Evolutionary conservation across 1,139 yeast species (phyloP), one percentile per base, ranked within the genome.

Genomic region (Geotrichum aggregatum): DNA sequence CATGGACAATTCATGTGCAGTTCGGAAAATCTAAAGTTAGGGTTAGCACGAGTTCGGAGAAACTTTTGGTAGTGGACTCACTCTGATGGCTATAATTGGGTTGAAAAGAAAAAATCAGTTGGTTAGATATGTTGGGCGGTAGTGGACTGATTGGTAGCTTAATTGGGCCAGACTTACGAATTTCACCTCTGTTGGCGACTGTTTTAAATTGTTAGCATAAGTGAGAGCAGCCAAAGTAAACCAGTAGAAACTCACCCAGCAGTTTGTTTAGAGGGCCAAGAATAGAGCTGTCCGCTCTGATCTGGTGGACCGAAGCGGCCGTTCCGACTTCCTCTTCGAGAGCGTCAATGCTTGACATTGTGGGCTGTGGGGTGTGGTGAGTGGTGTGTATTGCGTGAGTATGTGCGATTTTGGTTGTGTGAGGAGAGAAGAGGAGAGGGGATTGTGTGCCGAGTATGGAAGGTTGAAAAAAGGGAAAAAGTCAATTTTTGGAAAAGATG

Each of bases 1-100:
- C 96, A 94, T 88, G 40, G 96, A 86, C 66, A 92, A 77, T 71
- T 94, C 98, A 73, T 94, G 98, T 57, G 98, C 98, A 35, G 98
- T 85, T 74, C 98, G 81, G 73, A 92, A 94, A 68, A 92, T 82
- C 64, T 62, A 44, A 77, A n/a, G 26, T 22, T 5, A 3, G 13
- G 5, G 35, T 24, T 36, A 39, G 44, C 7, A 5, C 8, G 28
- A 8, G 28, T 2, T 2, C 14, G 19, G 47, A 21, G n/a, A 21
- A 8, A 31, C 33, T 24, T n/a, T n/a, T n/a, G n/a, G n/a, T n/a
- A n/a, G n/a, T n/a, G n/a, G n/a, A n/a, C n/a, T n/a, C n/a, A n/a
- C n/a, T n/a, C n/a, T n/a, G n/a, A n/a, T n/a, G n/a, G 10, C 16
- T n/a, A 26, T 18, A 22, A 3, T 2, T 4, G 39, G 22, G 16